These are phyloP conservation scores for Saccharomyces jurei DNA, from an alignment of 805 yeast species.

Conservation along the genomic window DNA sequence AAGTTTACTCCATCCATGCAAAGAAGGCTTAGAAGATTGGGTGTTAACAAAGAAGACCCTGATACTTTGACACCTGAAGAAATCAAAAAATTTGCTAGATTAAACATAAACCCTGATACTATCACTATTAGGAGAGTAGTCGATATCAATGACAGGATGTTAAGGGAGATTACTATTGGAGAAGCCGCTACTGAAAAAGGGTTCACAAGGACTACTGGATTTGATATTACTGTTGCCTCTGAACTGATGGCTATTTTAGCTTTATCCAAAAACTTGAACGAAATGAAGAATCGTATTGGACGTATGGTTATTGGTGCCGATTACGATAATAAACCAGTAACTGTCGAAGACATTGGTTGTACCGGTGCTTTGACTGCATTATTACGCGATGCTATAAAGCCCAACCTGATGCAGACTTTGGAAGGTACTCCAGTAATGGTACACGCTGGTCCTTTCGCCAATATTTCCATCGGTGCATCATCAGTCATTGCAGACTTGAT, in stretches of 20 bases:
- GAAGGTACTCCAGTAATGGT: slow-evolving; percentile 97
- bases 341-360: slow-evolving; percentile 90
- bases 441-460: slow-evolving; percentile 97
- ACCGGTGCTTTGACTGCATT: slow-evolving; percentile 95
- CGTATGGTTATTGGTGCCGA: slow-evolving; percentile 82
- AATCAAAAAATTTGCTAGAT: slow-evolving; percentile 62
- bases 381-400: slow-evolving; percentile 92
- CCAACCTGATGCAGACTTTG: slow-evolving; percentile 92
- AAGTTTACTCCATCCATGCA: slow-evolving; percentile 72
- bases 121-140: slow-evolving; percentile 90
- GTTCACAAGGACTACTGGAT: slow-evolving; percentile 76
- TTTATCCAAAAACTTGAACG: slow-evolving; percentile 64
- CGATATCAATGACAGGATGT: slow-evolving; percentile 86
- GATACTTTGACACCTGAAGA: slow-evolving; percentile 74
- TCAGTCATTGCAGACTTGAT: slow-evolving; percentile 89
- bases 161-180: slow-evolving; percentile 84
- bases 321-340: slow-evolving; percentile 67
- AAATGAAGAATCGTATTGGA: slow-evolving; percentile 83
- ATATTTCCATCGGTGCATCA: slow-evolving; percentile 93
- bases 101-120: slow-evolving; percentile 82
- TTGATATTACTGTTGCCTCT: slow-evolving; percentile 92
- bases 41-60: slow-evolving; percentile 75
- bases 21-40: slow-evolving; percentile 67
- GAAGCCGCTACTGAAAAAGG: slow-evolving; percentile 92
- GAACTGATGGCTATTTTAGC: slow-evolving; percentile 96